Evolutionary conservation across 1,284 basidiomycete genomes (phyloP).

Genomic region (Hemileia vastatrix): DNA sequence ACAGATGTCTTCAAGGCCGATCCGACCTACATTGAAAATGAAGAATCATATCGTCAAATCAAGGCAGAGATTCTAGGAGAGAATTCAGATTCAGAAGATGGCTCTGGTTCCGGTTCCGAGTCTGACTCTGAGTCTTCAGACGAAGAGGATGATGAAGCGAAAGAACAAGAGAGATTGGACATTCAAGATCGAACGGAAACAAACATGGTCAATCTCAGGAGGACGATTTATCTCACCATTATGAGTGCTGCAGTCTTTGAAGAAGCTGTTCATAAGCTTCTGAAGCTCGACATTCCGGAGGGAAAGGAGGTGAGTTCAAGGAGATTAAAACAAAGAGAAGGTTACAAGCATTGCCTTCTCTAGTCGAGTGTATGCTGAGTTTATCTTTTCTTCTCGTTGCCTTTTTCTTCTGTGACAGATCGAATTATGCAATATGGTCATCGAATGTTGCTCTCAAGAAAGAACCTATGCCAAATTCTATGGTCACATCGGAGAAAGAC

Average conservation of each 20-base stretch:
- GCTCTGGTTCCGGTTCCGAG: too few relatives aligned
- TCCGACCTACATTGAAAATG: conserved; percentile 75
- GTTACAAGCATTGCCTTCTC: conserved; percentile 10
- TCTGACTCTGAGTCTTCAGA: conserved; percentile 53
- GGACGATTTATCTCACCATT: conserved; percentile 91
- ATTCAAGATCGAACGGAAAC: conserved; percentile 93
- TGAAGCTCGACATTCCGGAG: conserved; percentile 82
- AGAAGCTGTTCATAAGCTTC: conserved; percentile 94
- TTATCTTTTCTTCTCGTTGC: not conserved
- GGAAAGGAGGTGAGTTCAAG: conserved; percentile 67
- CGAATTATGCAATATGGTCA: conserved; percentile 94
- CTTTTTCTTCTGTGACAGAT: conserved; percentile 55
- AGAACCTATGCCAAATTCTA: conserved; percentile 93
- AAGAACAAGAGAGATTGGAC: conserved; percentile 63
- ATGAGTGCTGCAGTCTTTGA: conserved; percentile 88
- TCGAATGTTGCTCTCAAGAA: conserved; percentile 99
- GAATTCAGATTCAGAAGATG: conserved; percentile 48
- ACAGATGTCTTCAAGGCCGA: conserved; percentile 92
- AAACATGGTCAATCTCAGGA: conserved; percentile 84
- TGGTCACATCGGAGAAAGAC: conserved; percentile 86
- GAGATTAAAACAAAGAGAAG: not conserved
- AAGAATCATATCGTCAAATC: conserved; percentile 84
- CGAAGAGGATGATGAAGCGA: conserved; percentile 58
- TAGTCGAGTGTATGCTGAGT: not conserved
- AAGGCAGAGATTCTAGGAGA: conserved; percentile 83